A percentile compares a stretch with the other conserved stretches of the same genome.
These are phyloP conservation scores for Magnusiomyces ingens DNA, from an alignment of 1,139 yeast genomes.

Conservation along the genomic window DNA sequence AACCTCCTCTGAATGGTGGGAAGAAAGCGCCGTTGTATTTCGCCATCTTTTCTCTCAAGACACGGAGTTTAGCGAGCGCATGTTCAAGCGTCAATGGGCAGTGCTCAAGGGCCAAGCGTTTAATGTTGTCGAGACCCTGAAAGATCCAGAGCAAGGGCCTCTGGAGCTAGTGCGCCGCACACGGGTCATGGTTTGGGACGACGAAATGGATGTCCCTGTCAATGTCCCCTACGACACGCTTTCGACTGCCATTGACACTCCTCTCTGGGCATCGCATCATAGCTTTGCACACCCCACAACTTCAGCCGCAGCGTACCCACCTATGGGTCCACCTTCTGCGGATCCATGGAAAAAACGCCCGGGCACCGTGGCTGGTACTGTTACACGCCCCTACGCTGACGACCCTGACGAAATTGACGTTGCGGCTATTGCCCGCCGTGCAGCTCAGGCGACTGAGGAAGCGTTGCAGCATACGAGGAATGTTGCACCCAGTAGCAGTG, in stretches of 20 bases:
- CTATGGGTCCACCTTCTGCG: conserved; percentile 1
- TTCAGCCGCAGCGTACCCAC: conserved; percentile 8
- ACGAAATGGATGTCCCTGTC: conserved; percentile 52
- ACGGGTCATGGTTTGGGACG: conserved; percentile 54
- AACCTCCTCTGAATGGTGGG: conserved; percentile 69
- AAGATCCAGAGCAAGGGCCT: conserved; percentile 56
- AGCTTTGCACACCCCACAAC: not conserved
- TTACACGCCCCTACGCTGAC: conserved; percentile 3
- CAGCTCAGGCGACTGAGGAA: no score
- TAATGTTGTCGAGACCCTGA: conserved; percentile 62
- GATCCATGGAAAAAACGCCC: conserved; percentile 4
- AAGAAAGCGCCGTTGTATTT: conserved; percentile 45
- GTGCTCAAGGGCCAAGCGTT: conserved; percentile 75
- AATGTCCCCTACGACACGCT: conserved; percentile 32
- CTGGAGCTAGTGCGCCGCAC: conserved; percentile 57
- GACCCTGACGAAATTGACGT: not conserved
- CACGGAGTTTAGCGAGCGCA: conserved; percentile 54
- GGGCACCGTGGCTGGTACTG: conserved; percentile 5
- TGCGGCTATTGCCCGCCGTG: not conserved
- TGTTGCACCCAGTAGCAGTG: not conserved
- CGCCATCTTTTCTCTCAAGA: conserved; percentile 49
- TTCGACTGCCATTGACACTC: conserved; percentile 32
- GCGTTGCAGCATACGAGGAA: not conserved
- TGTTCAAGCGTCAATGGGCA: conserved; percentile 65
- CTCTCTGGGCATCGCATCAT: conserved; percentile 13